Evolutionary conservation across 306 rosid species (phyloP).

Genomic region (Sicyos baderoa): DNA sequence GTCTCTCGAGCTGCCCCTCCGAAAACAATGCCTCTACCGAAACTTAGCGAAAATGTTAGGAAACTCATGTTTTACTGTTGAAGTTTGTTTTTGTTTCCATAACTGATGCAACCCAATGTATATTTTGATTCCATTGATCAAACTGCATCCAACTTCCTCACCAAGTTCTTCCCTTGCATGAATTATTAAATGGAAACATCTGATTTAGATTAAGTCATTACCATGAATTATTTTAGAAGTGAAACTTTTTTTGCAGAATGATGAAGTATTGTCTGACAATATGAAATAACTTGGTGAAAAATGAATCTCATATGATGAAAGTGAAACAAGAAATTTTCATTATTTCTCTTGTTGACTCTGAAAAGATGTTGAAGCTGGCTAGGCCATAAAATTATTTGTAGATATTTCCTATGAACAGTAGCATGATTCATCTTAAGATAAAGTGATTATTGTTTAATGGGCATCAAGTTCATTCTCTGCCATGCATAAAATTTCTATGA

Average conservation of each 20-base stretch:
- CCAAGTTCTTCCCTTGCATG: background rate
- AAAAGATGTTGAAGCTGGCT: background rate
- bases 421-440: background rate
- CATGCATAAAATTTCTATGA: background rate
- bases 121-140: background rate
- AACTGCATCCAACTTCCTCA: conserved; percentile 1
- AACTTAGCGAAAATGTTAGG: conserved; percentile 75
- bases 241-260: background rate
- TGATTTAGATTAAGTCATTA: background rate
- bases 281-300: background rate
- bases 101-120: background rate
- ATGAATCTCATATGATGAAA: background rate
- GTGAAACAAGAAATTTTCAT: background rate
- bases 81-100: conserved; percentile 8
- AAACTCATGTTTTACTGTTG: conserved; percentile 95
- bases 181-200: background rate
- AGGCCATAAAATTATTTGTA: background rate
- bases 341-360: background rate
- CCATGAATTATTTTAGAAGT: background rate
- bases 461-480: background rate
- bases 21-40: conserved; percentile 64
- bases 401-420: background rate
- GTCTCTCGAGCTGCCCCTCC: conserved; percentile 81
- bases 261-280: background rate
- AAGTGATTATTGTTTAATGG: background rate